Conservation (phyloP, 495 filamentous ascomycete species). For the Xylaria sp. region DNA sequence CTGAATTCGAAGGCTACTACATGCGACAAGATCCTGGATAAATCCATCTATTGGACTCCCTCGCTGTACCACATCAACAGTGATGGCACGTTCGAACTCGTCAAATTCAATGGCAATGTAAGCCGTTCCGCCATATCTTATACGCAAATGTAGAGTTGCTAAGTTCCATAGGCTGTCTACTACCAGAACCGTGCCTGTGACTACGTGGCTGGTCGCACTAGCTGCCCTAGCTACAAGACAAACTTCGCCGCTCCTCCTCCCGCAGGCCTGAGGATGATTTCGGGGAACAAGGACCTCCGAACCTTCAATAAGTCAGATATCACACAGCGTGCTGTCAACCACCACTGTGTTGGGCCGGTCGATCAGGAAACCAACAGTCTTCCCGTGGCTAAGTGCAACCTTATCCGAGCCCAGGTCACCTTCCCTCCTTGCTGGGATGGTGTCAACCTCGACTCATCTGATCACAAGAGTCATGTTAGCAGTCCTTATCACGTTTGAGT, state of each 20-base stretch:
- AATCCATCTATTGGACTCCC: slow-evolving; percentile 24
- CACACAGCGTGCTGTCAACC: slow-evolving; percentile 27
- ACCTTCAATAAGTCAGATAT: slow-evolving; percentile 23
- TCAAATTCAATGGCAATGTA: slow-evolving; percentile 23
- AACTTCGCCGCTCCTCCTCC: slow-evolving; percentile 18
- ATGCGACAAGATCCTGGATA: slow-evolving; percentile 32
- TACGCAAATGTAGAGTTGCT: neutral
- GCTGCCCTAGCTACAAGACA: slow-evolving; percentile 10
- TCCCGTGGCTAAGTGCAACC: slow-evolving; percentile 28
- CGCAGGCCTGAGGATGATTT: slow-evolving; percentile 25
- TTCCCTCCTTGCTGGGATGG: slow-evolving; percentile 79
- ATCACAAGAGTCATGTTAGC: slow-evolving; percentile 67
- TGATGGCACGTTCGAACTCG: slow-evolving; percentile 18
- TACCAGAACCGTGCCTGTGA: slow-evolving; percentile 30
- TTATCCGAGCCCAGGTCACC: slow-evolving; percentile 61
- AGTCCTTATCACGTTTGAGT: slow-evolving; percentile 60
- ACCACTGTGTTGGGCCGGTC: slow-evolving; percentile 15
- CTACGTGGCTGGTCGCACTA: slow-evolving; percentile 22
- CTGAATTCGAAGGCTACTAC: slow-evolving; percentile 31
- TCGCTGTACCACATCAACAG: slow-evolving; percentile 25
- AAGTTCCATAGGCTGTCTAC: slow-evolving; percentile 25
- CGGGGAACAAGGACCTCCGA: slow-evolving; percentile 25
- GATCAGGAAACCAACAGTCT: slow-evolving; percentile 25
- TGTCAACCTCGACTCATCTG: slow-evolving; percentile 58
- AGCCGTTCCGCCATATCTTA: slow-evolving; percentile 3